Percentiles rank a stretch among this genome's conserved stretches.
These are phyloP conservation scores for carrot (Daucus carota) DNA, from an alignment of 129 eudicot genomes.

Conservation along the genomic window DNA sequence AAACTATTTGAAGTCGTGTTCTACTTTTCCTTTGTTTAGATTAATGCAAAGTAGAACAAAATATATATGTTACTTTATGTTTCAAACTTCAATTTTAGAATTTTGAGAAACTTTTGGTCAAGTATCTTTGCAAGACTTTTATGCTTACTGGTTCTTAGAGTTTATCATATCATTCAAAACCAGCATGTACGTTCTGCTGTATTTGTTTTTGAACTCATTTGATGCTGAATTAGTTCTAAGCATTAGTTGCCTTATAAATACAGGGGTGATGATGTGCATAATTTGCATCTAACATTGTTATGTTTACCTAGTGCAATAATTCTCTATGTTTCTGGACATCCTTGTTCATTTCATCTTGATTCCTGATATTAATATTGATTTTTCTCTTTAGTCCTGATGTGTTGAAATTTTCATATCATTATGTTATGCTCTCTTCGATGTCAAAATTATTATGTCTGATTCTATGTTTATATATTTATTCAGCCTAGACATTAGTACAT, in stretches of 20 bases:
- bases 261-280: not conserved
- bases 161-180: not conserved
- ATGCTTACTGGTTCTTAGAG: not conserved
- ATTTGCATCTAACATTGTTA: not conserved
- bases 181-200: not conserved
- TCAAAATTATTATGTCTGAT: not conserved
- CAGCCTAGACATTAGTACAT: not conserved
- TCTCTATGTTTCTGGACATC: not conserved
- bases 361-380: not conserved
- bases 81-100: not conserved
- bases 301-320: not conserved
- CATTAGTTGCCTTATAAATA: not conserved
- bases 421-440: not conserved
- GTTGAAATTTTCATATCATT: not conserved
- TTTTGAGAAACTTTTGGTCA: not conserved
- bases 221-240: not conserved
- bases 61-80: not conserved
- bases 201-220: not conserved
- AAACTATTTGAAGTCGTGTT: not conserved
- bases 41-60: not conserved
- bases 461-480: not conserved
- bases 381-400: not conserved
- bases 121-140: not conserved
- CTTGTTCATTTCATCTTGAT: not conserved
- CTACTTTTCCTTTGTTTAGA: not conserved